A percentile compares a stretch with the other conserved stretches of the same genome.
Conservation (phyloP, 1,284 basidiomycete genomes). For the Marasmius fiardii region DNA sequence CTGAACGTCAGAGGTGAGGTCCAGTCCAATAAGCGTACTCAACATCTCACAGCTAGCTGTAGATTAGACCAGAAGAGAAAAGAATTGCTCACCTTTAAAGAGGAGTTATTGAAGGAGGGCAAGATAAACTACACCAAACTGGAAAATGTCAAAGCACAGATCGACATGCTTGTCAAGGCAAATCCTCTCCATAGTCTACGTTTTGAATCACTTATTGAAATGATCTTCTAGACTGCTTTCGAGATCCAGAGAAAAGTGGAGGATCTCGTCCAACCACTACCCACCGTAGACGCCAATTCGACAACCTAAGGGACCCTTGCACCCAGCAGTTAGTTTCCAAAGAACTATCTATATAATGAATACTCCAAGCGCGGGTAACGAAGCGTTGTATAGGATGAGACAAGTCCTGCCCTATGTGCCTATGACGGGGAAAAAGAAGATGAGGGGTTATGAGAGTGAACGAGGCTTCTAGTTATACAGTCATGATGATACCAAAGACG, state of each 20-base stretch:
- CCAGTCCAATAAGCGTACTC: slow-evolving; percentile 16
- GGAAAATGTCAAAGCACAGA: slow-evolving; percentile 70
- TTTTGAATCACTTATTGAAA: slow-evolving; percentile 12
- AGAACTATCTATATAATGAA: neutral
- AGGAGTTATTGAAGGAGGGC: slow-evolving; percentile 71
- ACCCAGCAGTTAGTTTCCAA: neutral
- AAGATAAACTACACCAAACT: slow-evolving; percentile 61
- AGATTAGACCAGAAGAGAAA: slow-evolving; percentile 68
- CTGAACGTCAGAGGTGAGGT: slow-evolving; percentile 72
- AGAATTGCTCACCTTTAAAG: slow-evolving; percentile 62
- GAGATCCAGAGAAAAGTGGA: slow-evolving; percentile 38
- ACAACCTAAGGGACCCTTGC: neutral
- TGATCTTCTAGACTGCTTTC: slow-evolving; percentile 11
- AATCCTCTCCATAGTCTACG: slow-evolving; percentile 7
- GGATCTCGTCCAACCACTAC: slow-evolving; percentile 53
- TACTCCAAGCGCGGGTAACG: neutral
- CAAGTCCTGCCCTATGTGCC: neutral
- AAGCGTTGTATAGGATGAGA: neutral
- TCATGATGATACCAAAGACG: neutral
- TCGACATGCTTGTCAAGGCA: slow-evolving; percentile 73
- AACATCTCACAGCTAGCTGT: slow-evolving; percentile 10
- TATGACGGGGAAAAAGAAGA: neutral
- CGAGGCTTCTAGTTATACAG: neutral
- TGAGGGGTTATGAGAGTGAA: neutral
- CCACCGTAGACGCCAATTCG: slow-evolving; percentile 21